A percentile compares a stretch with the other conserved stretches of the same genome.
Evolutionary conservation across 805 yeast species (phyloP).

Genomic region (Yamadazyma laniorum): DNA sequence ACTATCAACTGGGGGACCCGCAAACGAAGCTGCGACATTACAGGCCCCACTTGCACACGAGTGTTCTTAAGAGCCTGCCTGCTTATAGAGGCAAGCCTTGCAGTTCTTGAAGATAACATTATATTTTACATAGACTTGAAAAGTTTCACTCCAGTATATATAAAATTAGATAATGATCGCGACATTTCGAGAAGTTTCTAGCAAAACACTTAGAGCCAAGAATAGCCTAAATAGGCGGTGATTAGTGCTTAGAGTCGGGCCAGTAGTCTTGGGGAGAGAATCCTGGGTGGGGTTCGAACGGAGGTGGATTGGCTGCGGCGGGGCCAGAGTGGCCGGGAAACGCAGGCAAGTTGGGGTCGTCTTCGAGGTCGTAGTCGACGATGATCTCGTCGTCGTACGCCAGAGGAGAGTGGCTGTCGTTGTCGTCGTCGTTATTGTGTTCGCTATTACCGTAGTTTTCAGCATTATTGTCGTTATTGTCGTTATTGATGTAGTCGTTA

Average conservation of each 20-base stretch:
- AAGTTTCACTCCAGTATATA: too few relatives aligned
- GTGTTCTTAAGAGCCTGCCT: background rate
- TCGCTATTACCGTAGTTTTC: background rate
- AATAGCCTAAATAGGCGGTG: background rate
- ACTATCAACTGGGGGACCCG: background rate
- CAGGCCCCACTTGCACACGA: background rate
- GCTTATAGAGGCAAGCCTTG: background rate
- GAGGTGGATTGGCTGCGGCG: constrained; percentile 29
- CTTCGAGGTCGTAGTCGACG: constrained; percentile 25
- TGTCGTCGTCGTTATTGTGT: background rate
- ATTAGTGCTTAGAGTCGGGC: constrained; percentile 28
- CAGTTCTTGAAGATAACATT: background rate
- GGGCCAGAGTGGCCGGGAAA: background rate
- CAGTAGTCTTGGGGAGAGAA: constrained; percentile 47
- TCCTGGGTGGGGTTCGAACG: constrained; percentile 47
- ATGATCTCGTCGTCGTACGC: constrained; percentile 26
- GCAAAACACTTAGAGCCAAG: background rate
- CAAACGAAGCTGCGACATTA: background rate
- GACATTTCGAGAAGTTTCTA: constrained; percentile 10
- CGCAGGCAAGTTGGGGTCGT: constrained; percentile 3
- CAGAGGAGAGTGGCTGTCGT: background rate
- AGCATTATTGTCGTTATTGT: background rate
- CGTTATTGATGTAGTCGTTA: constrained; percentile 2
- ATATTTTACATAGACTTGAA: too few relatives aligned
- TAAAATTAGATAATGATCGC: too few relatives aligned